Conservation (phyloP, 768 basidiomycete species). For the Naematelia aurantialba region DNA sequence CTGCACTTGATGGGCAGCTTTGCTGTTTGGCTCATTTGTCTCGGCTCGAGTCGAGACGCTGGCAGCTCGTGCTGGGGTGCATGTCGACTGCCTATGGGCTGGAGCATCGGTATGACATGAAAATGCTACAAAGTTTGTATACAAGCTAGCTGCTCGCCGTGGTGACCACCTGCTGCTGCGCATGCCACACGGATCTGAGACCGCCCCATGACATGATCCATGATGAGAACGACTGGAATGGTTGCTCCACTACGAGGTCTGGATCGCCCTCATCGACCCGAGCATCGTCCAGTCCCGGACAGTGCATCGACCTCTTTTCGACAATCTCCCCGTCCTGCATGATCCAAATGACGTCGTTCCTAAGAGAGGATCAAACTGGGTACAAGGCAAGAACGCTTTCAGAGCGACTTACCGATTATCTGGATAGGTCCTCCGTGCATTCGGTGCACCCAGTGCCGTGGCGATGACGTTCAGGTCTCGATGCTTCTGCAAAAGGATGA, state of each 20-base stretch:
- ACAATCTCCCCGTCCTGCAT: slow-evolving; percentile 22
- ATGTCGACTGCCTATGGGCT: too few species aligned
- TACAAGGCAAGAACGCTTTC: neutral
- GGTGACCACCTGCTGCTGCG: too few species aligned
- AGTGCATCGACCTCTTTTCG: slow-evolving; percentile 30
- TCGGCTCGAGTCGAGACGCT: too few species aligned
- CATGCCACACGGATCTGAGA: too few species aligned
- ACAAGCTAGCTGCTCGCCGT: too few species aligned
- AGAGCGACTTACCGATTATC: slow-evolving; percentile 29
- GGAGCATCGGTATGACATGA: too few species aligned
- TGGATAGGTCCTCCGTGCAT: slow-evolving; percentile 19
- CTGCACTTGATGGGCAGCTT: too few species aligned
- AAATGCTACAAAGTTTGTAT: too few species aligned
- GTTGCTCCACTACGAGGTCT: slow-evolving; percentile 20
- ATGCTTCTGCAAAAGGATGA: slow-evolving; percentile 27
- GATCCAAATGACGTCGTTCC: slow-evolving; percentile 36
- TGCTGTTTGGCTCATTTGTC: too few species aligned
- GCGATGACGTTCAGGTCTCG: slow-evolving; percentile 25
- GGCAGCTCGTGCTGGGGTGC: too few species aligned
- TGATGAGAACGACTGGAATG: too few species aligned
- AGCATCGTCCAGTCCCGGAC: slow-evolving; percentile 27
- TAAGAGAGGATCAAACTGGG: neutral
- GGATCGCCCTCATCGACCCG: slow-evolving; percentile 24
- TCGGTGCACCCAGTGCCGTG: slow-evolving; percentile 24
- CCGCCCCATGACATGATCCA: too few species aligned